Evolutionary conservation across 1,284 basidiomycete genomes (phyloP).

Genomic region (Inonotus hispidus): DNA sequence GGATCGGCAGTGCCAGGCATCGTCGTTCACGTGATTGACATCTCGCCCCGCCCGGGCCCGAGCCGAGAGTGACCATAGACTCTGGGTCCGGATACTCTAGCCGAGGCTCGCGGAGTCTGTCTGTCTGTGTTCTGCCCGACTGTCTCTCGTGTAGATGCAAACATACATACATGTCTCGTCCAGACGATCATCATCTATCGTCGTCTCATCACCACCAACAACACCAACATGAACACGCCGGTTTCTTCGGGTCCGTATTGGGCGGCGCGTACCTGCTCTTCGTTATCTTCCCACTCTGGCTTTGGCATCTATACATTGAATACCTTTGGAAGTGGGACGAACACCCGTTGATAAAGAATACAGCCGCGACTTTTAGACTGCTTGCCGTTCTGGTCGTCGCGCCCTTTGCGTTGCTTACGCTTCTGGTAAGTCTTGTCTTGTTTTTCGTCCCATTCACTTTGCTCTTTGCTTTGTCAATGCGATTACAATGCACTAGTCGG

Average conservation of each 20-base stretch:
- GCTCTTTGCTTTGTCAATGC: conserved; percentile 3
- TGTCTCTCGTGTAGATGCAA: too few species aligned
- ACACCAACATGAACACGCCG: not conserved
- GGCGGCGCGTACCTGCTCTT: conserved; percentile 20
- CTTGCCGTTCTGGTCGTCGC: conserved; percentile 56
- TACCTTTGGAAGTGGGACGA: conserved; percentile 57
- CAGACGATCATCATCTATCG: not conserved
- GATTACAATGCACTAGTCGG: not conserved
- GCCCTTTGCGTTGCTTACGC: conserved; percentile 59
- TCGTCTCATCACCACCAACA: not conserved
- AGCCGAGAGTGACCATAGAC: too few species aligned
- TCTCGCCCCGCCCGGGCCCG: too few species aligned
- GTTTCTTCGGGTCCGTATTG: conserved; percentile 23
- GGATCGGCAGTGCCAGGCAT: too few species aligned
- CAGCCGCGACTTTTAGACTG: conserved; percentile 58
- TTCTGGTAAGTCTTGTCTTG: conserved; percentile 47
- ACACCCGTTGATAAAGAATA: conserved; percentile 62
- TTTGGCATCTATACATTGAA: conserved; percentile 56
- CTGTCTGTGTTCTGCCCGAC: too few species aligned
- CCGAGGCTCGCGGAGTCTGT: not conserved
- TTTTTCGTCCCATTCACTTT: not conserved
- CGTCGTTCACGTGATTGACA: not conserved
- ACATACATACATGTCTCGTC: not conserved
- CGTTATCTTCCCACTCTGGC: conserved; percentile 30
- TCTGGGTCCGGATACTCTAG: not conserved